Base-by-base conservation (phyloP, 257 asterid species). In the Leptodermis oblonga region DNA sequence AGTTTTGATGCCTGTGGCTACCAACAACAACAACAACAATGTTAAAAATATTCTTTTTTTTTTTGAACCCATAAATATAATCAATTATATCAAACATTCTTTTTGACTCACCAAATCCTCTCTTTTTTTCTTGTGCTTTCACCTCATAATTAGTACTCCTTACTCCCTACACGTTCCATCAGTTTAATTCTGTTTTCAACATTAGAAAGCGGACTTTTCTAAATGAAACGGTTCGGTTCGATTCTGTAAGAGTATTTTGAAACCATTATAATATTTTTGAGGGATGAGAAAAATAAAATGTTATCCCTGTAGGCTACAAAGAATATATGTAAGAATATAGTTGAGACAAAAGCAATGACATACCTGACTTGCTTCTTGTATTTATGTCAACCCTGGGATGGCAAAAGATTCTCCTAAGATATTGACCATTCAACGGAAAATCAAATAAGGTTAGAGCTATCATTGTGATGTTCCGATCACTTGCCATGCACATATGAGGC, bases 401-500 rank as follows among this genome's bases (percentile, higher is more conserved):
- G 85, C 81, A 77, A 83, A 86, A 89, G 96, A 87, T 89, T 89
- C 87, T 79, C 75, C 62, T 64, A 70, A 84, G 94, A 87, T 70
- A 85, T 84, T 78, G 96, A 87, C 96, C 85, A 84, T 87, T 87
- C 94, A 85, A 83, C 83, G 76, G 56, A 81, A 77, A 72, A 76
- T 65, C 81, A 81, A 81, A 86, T 83, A 80, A 80, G 84, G 84
- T 74, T 83, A 76, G 73, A 74, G 70, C 75, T 71, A 82, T 70
- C 78, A 67, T 73, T 67, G 66, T 42, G 70, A 64, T 69, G 53
- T 68, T 73, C 74, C 73, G 68, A 58, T 74, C 82, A 45, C 80
- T 83, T 82, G 89, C 88, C 87, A 80, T 85, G 85, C 88, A 83
- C 85, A 79, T 82, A 66, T 74, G 28, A 55, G 84, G 87, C 82